Conservation (phyloP, 257 asterid genomes). For the Solanum ossicruentum region DNA sequence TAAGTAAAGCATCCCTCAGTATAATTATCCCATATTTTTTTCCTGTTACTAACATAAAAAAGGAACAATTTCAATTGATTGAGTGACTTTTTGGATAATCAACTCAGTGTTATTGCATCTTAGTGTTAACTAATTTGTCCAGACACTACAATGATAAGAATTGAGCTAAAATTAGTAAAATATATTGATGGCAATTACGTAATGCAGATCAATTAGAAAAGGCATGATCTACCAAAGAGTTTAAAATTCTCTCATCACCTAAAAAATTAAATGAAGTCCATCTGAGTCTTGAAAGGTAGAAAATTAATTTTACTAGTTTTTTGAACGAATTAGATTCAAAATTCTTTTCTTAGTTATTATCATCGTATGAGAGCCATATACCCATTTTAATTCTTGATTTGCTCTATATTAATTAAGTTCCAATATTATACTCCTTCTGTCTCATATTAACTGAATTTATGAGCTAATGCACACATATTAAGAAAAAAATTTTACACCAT, state of each 20-base stretch:
- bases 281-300: not conserved
- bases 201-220: not conserved
- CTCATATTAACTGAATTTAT: too few species aligned
- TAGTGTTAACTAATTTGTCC: not conserved
- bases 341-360: not conserved
- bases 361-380: not conserved
- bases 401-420: too few species aligned
- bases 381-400: not conserved
- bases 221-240: not conserved
- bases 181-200: not conserved
- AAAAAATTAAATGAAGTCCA: not conserved
- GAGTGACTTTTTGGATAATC: not conserved
- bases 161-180: not conserved
- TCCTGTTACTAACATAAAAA: too few species aligned
- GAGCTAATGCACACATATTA: too few species aligned
- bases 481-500: too few species aligned
- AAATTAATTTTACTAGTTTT: too few species aligned
- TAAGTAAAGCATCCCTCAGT: too few species aligned
- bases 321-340: not conserved
- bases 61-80: not conserved
- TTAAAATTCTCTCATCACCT: not conserved
- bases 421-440: too few species aligned
- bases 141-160: not conserved
- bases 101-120: not conserved
- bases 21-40: too few species aligned